A percentile compares a stretch with the other conserved stretches of the same genome.
Conservation (phyloP, 1,284 basidiomycete species). For the Sanghuangporus baumii region DNA sequence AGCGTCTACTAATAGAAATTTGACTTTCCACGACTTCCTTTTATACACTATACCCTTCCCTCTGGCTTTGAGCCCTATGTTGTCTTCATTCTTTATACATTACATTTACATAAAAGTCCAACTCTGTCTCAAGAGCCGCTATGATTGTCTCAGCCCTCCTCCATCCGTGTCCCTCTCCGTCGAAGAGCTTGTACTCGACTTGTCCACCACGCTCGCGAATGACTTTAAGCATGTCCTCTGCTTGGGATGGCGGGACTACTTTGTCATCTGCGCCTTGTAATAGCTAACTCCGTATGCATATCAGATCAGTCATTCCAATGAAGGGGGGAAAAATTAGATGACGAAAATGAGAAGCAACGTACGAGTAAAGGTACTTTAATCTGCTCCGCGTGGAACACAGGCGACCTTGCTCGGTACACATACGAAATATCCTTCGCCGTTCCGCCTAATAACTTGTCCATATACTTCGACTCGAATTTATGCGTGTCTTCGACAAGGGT, state of each 20-base stretch:
- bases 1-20: too few relatives aligned
- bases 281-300: conserved; percentile 31
- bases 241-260: conserved; percentile 53
- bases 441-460: conserved; percentile 52
- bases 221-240: conserved; percentile 40
- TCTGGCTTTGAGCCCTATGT: background rate
- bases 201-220: conserved; percentile 37
- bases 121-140: conserved; percentile 39
- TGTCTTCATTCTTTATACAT: background rate
- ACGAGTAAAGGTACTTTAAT: conserved; percentile 45
- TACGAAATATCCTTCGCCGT: conserved; percentile 39
- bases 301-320: background rate
- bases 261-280: conserved; percentile 50
- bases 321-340: background rate
- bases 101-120: conserved; percentile 34
- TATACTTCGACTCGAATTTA: conserved; percentile 59
- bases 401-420: conserved; percentile 45
- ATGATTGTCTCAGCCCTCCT: conserved; percentile 38
- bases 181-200: conserved; percentile 45
- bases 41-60: background rate
- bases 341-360: conserved; percentile 27
- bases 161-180: conserved; percentile 55
- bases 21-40: background rate
- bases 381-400: conserved; percentile 43
- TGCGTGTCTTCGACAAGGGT: conserved; percentile 51